Percentiles rank a stretch among this genome's conserved stretches.
Evolutionary conservation across 2,329 filamentous ascomycete species (phyloP).

Genomic region (Alternaria dauci): DNA sequence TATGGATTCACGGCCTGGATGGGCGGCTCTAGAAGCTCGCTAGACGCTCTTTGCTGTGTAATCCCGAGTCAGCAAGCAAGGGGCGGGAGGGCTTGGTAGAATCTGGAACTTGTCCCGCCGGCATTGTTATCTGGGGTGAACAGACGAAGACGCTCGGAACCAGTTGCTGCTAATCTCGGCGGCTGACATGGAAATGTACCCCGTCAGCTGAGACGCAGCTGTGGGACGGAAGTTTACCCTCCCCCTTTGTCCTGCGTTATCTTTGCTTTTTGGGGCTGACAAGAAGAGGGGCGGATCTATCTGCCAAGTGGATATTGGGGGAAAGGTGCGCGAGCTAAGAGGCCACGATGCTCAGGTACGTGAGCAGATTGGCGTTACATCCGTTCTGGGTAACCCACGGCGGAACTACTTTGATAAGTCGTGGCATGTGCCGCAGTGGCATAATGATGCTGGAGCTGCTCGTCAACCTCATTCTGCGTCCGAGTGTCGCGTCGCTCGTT

Average conservation of each 20-base stretch:
- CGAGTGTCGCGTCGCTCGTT: not conserved
- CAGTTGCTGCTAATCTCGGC: constrained; percentile 8
- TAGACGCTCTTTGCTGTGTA: constrained; percentile 34
- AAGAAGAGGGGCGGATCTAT: constrained; percentile 14
- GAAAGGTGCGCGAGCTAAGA: constrained; percentile 16
- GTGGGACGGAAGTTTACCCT: constrained; percentile 11
- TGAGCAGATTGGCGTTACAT: constrained; percentile 26
- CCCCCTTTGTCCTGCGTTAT: constrained; percentile 13
- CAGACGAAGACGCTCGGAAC: not conserved
- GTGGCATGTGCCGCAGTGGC: constrained; percentile 15
- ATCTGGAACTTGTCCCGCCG: constrained; percentile 3
- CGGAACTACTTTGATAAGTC: constrained; percentile 18
- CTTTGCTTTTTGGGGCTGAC: constrained; percentile 28
- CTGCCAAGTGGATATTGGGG: constrained; percentile 12
- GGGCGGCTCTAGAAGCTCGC: constrained; percentile 25
- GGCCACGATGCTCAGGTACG: constrained; percentile 23
- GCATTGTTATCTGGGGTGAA: constrained; percentile 8
- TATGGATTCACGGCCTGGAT: constrained; percentile 18
- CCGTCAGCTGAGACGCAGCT: constrained; percentile 24
- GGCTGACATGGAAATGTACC: constrained; percentile 16
- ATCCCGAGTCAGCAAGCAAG: constrained; percentile 30
- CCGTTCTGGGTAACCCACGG: constrained; percentile 6
- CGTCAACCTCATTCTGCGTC: not conserved
- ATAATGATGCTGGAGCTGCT: constrained; percentile 6
- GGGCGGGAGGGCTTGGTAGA: constrained; percentile 19